phyloP scores from a whole-genome alignment of 257 asterid species.

The Solanum infundibuliforme region DNA sequence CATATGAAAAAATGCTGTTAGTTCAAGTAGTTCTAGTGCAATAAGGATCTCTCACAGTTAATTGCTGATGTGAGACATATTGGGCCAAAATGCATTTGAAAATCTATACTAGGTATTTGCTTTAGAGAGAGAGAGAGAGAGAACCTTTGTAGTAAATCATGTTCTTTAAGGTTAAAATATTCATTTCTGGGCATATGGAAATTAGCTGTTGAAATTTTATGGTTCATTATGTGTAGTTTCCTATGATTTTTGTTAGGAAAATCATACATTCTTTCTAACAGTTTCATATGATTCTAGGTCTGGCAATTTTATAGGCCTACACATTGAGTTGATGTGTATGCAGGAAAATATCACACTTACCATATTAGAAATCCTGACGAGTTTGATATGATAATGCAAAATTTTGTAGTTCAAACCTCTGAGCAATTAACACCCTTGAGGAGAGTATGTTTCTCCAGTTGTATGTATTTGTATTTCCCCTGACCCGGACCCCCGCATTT shows the following conservation, averaged over 20 bases:
- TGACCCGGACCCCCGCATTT: background rate
- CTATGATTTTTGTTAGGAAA: background rate
- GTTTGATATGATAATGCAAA: background rate
- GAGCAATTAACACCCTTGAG: background rate
- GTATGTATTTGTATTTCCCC: background rate
- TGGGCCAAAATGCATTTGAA: background rate
- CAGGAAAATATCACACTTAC: background rate
- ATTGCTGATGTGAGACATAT: background rate
- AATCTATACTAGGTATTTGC: background rate
- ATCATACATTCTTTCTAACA: background rate
- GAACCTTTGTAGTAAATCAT: background rate
- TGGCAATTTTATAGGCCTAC: background rate
- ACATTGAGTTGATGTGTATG: background rate
- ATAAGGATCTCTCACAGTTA: background rate
- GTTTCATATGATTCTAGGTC: background rate
- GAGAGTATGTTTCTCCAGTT: background rate
- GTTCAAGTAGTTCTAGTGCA: background rate
- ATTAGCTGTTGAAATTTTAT: background rate
- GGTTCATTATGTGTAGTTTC: background rate
- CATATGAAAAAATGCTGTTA: background rate
- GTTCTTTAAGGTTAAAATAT: background rate
- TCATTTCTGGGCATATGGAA: background rate
- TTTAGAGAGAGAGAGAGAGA: background rate
- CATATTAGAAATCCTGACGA: background rate
- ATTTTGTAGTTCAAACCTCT: background rate